Conservation (phyloP, 805 yeast genomes). For the Candida peoriensis region DNA sequence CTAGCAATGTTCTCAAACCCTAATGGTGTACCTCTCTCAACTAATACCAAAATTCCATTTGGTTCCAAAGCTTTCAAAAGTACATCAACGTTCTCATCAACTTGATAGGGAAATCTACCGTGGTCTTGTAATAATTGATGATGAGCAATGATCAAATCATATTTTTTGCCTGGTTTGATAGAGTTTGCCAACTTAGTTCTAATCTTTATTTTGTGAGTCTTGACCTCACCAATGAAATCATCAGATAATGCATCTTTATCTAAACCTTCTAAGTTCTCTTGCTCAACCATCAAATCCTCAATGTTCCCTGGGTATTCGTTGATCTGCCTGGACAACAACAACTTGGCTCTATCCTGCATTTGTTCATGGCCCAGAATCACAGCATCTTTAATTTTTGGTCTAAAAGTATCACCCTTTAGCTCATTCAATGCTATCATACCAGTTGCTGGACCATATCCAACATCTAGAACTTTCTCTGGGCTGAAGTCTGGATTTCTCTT, state of each 20-base stretch:
- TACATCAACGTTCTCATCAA: constrained; percentile 60
- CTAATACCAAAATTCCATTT: constrained; percentile 68
- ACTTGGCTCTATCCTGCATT: constrained; percentile 79
- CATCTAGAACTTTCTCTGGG: constrained; percentile 68
- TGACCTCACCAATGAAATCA: constrained; percentile 46
- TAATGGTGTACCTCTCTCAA: constrained; percentile 85
- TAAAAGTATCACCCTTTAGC: constrained; percentile 60
- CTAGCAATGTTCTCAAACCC: constrained; percentile 88
- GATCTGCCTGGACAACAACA: constrained; percentile 64
- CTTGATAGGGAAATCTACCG: constrained; percentile 61
- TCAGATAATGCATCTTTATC: constrained; percentile 25
- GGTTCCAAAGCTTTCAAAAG: constrained; percentile 64
- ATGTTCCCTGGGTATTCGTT: constrained; percentile 37
- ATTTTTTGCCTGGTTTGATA: constrained; percentile 45
- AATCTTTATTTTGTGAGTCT: constrained; percentile 48
- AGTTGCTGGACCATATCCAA: constrained; percentile 88
- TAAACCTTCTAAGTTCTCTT: constrained; percentile 10
- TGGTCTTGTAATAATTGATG: constrained; percentile 67
- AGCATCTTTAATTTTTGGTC: constrained; percentile 62
- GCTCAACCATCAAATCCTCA: constrained; percentile 16
- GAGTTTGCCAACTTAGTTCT: constrained; percentile 49
- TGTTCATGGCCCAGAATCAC: constrained; percentile 64
- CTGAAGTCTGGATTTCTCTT: constrained; percentile 52
- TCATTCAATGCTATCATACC: constrained; percentile 89
- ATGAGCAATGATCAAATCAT: constrained; percentile 78